Evolutionary conservation across 2,329 filamentous ascomycete genomes (phyloP), one percentile per base, ranked within the genome.

Genomic region (Neofusicoccum ribis): DNA sequence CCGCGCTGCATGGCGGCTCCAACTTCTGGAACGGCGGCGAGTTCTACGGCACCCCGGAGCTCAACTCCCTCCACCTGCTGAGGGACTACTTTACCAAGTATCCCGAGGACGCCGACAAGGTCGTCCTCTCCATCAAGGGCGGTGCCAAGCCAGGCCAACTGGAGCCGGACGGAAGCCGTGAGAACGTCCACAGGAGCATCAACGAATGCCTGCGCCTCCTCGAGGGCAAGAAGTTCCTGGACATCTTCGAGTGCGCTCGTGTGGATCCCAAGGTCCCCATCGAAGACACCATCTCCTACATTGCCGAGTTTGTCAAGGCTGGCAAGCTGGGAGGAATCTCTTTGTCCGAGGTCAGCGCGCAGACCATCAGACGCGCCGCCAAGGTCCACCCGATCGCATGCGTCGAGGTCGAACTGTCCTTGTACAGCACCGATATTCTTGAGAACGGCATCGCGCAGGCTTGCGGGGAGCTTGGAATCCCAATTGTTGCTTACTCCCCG

Each of bases 401-500:
- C 1, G 86, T 89, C 7, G 87, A 89, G 70, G 83, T 87, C 27
- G 87, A 89, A 71, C 79, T 88, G 64, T 85, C 82, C 15, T 77
- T 88, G 1, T 89, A 82, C 79, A 78, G 78, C 5, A 85, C 84
- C 2, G 82, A 87, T 31, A 83, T 87, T 51, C 74, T 88, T 5
- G 74, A 83, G 17, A 88, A 89, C 67, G 86, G 83, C 17, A 81
- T 89, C 1, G 84, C 84, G 2, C 72, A 79, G 62, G 80, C 83
- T 1, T 88, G 86, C 67, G 82, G 80, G 1, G 83, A 93, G 72
- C 76, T 90, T 51, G 79, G 82, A 52, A 92, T 94, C 66, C 88
- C 89, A 0, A 79, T 93, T 54, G 77, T 92, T n/a, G 75, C 75
- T 3, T 93, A 92, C 77, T 89, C 88, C 50, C 91, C 91, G 0